Percentiles rank a stretch among this genome's conserved stretches.
phyloP scores from a whole-genome alignment of 2,329 filamentous ascomycete species.

The Ascochyta rabiei region DNA sequence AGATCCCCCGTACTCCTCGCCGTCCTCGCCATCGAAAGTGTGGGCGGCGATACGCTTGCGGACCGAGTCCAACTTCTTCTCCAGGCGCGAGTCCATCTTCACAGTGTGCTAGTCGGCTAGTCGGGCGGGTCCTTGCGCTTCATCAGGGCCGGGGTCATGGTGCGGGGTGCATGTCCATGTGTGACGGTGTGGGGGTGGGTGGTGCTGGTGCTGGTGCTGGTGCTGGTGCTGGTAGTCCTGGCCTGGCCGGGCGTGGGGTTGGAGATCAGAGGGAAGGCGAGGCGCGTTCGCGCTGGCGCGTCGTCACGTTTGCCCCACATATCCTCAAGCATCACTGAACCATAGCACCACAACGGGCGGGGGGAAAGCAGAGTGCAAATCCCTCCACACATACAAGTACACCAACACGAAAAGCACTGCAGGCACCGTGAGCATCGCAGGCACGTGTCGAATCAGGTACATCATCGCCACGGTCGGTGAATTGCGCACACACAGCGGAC shows the following conservation, averaged over 20 bases:
- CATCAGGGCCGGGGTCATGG: constrained; percentile 34
- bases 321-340: not conserved
- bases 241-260: constrained; percentile 10
- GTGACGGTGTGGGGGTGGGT: constrained; percentile 6
- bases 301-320: constrained; percentile 6
- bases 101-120: constrained; percentile 2
- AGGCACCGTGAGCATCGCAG: too few relatives aligned
- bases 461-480: too few relatives aligned
- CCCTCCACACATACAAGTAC: too few relatives aligned
- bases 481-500: too few relatives aligned
- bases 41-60: constrained; percentile 71
- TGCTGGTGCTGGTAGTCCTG: too few relatives aligned
- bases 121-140: constrained; percentile 25
- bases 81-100: constrained; percentile 66
- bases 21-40: constrained; percentile 78
- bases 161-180: constrained; percentile 16
- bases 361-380: too few relatives aligned
- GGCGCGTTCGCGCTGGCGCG: constrained; percentile 7
- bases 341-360: too few relatives aligned
- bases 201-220: too few relatives aligned
- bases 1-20: constrained; percentile 89
- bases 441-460: too few relatives aligned
- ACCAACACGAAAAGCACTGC: too few relatives aligned
- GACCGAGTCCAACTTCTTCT: constrained; percentile 64
- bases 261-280: not conserved